Conservation (phyloP, 306 rosid species). For the Aeschynomene evenia region DNA sequence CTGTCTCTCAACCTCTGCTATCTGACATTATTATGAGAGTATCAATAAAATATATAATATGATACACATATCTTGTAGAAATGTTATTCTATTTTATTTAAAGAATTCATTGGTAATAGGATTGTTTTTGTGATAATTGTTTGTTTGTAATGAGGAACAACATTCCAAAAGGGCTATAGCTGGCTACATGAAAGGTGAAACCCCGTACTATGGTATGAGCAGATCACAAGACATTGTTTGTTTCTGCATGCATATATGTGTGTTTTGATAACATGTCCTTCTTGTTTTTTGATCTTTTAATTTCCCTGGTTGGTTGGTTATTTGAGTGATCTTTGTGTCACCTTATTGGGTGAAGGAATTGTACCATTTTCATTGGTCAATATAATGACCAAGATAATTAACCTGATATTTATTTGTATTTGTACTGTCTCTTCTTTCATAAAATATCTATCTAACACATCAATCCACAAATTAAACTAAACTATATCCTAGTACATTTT, state of each 20-base stretch:
- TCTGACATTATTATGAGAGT: no score
- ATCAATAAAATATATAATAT: no score
- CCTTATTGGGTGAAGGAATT: slow-evolving; percentile 32
- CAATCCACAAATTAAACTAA: neutral
- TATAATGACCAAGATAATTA: slow-evolving; percentile 14
- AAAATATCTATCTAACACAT: neutral
- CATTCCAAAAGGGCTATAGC: slow-evolving; percentile 51
- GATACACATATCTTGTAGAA: no score
- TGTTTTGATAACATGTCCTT: slow-evolving; percentile 18
- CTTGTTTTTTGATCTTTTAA: slow-evolving; percentile 17
- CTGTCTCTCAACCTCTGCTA: no score
- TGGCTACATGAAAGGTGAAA: slow-evolving; percentile 38
- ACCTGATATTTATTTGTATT: no score
- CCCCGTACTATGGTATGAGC: slow-evolving; percentile 27
- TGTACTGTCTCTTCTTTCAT: neutral
- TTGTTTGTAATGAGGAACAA: slow-evolving; percentile 44
- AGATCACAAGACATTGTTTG: slow-evolving; percentile 28
- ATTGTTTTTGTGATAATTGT: no score
- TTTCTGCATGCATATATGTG: no score
- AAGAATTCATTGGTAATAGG: no score
- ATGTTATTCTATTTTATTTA: no score
- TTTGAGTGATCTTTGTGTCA: slow-evolving; percentile 12
- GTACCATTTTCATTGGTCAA: slow-evolving; percentile 9
- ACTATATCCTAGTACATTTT: no score
- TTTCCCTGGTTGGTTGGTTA: slow-evolving; percentile 25